Evolutionary conservation across 2,329 filamentous ascomycete species (phyloP), one percentile per base, ranked within the genome.

Genomic region (Hypoxylon sp.): DNA sequence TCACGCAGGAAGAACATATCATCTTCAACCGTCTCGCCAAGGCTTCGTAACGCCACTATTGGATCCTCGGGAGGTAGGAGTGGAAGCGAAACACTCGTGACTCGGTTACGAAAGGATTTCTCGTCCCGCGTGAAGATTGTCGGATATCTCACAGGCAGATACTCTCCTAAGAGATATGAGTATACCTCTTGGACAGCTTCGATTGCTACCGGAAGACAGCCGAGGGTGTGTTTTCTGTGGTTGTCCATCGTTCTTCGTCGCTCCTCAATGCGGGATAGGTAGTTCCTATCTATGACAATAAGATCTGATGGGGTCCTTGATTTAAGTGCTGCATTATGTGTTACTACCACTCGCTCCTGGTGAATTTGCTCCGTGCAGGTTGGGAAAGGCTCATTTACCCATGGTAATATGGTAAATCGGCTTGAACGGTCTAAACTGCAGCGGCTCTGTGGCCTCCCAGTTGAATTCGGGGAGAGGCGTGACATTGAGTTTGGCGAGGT

Each of bases 381-480:
- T 6, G 25, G n/a, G 17, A 29, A 20, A 27, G 17, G 36, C 3
- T 13, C 13, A 27, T 46, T 7, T 52, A 77, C 79, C 79, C 78
- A 83, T 82, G 0, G 77, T 80, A 51, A 82, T 80, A 57, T 81
- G 69, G 57, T 80, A 82, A 2, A 72, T 72, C 0, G 77, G 73
- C 63, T 80, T 81, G 63, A 79, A 81, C 0, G 77, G 78, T 2
- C 78, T 69, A 25, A 77, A 69, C 26, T 71, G 68, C 2, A 62
- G 53, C 0, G 77, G 76, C 6, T 69, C 63, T 1, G 66, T 68
- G 1, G 61, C 51, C 26, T 69, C 63, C 73, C 76, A 78, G 53
- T 77, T 66, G 47, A 77, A 75, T 3, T 65, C 59, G 0, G 54
- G 27, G 1, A 71, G 51, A 0, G 72, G n/a, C n/a, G n/a, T n/a